Base-by-base conservation (phyloP, 2,329 filamentous ascomycete genomes). In the Scedosporium apiospermum region DNA sequence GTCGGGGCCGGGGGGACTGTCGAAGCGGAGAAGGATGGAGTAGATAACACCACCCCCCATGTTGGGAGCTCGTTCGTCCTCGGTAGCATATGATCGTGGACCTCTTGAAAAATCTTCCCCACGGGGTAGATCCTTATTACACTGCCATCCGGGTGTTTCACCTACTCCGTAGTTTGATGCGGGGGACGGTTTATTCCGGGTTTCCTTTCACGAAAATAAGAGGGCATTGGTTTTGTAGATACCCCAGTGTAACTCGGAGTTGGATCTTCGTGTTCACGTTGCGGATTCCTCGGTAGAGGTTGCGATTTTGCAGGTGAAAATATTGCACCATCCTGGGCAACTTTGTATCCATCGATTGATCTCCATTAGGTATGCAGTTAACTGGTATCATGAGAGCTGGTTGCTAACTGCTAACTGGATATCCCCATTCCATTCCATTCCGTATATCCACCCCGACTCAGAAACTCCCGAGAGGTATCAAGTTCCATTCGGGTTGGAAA, bases 21-120 rank as follows among this genome's bases (percentile, higher is more conserved):
- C 64, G 51, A 69, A 66, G 62, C 67, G 67, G 21, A 69, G 74
- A 66, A 74, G 74, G 66, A 68, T 69, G 60, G 74, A 74, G 65
- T 66, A 74, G 34, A 70, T 51, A 26, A n/a, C 26, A 16, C 16
- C 16, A 23, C 21, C 23, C 23, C n/a, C 23, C 7, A 26, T 16
- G 21, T 26, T 18, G 9, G 49, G 6, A 5, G 10, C 10, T 53
- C 12, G 16, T 21, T 49, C 16, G 16, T 18, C 49, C 49, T 53
- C 49, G 49, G 49, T 53, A 53, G 49, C 49, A 53, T 53, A 53
- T 53, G 49, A 53, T 53, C 21, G 21, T 12, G 49, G 49, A 12
- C 21, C 21, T 7, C 14, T 21, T 7, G 6, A 49, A 49, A 49
- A 16, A 4, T 21, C 44, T 53, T 53, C 21, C 49, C 49, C 49